Evolutionary conservation across 495 filamentous ascomycete genomes (phyloP), one percentile per base, ranked within the genome.

Genomic region (Talaromyces wortmannii): DNA sequence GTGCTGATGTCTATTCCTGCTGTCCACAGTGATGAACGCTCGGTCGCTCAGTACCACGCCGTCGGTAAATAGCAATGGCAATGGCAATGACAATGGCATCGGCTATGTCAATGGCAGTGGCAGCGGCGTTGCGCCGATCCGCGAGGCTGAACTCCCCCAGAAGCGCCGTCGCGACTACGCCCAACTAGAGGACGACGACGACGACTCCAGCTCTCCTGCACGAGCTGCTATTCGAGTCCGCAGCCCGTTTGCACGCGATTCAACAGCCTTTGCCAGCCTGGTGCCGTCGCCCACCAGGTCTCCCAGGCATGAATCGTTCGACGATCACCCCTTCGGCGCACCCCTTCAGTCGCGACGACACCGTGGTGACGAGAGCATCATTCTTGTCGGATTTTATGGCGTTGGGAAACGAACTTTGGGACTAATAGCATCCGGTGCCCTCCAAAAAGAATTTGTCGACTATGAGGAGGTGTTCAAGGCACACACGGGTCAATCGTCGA

Each of bases 321-420:
- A 50, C 15, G 36, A 36, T 18, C 48, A 10, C 48, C 18, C 36
- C 11, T 50, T 32, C 31, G 48, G 36, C 31, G 31, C 48, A 16
- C 48, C 48, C 31, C 18, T 36, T 0, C 18, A 16, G 31, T 8
- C 48, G 2, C 31, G 61, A 23, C 54, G 50, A 32, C 65, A 68
- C 55, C n/a, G 45, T 43, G 11, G 58, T 11, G 56, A 68, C 62
- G 82, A 84, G 2, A 87, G 84, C 1, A 76, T 90, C 47, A 79
- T 88, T 12, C 74, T 90, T 6, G 78, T 89, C n/a, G 87, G 87
- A 40, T 78, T 84, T 48, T 79, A 83, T 33, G 85, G 85, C 3
- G 81, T 82, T 17, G 86, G 86, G 17, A 89, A 89, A 67, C 80
- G 82, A 30, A 87, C 83, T 0, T 73, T 90, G 6, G 85, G 83